Evolutionary conservation across 345 rosid genomes (phyloP).

Genomic region (Eucalyptus erythrocorys): DNA sequence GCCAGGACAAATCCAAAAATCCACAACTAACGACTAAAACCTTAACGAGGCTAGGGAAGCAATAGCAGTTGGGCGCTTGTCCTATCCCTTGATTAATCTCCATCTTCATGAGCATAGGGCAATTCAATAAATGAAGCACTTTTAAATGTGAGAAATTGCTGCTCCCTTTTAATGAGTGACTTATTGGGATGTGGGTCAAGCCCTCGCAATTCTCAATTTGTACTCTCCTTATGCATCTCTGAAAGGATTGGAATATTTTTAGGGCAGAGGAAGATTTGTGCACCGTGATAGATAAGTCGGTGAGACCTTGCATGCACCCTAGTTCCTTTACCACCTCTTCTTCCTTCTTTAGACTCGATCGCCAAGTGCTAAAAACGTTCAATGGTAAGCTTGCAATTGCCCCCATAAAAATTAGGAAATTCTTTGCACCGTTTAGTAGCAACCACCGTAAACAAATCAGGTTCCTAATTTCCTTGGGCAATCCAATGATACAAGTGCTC

Average conservation of each 20-base stretch:
- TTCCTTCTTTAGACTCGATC: rapidly evolving
- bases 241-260: neutral
- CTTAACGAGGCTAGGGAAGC: rapidly evolving
- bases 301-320: neutral
- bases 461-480: rapidly evolving
- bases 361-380: rapidly evolving
- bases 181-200: neutral
- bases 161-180: rapidly evolving
- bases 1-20: neutral
- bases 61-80: rapidly evolving
- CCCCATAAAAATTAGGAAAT: rapidly evolving
- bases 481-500: rapidly evolving
- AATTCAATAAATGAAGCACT: rapidly evolving
- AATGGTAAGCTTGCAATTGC: neutral
- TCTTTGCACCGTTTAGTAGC: rapidly evolving
- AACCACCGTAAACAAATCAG: neutral
- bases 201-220: rapidly evolving
- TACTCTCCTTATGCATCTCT: neutral
- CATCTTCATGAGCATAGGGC: rapidly evolving
- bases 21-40: rapidly evolving
- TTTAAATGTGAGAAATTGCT: neutral
- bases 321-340: neutral
- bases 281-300: rapidly evolving
- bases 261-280: rapidly evolving
- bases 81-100: neutral